Conservation (phyloP, 1,284 basidiomycete species). For the Agaricales sp. region DNA sequence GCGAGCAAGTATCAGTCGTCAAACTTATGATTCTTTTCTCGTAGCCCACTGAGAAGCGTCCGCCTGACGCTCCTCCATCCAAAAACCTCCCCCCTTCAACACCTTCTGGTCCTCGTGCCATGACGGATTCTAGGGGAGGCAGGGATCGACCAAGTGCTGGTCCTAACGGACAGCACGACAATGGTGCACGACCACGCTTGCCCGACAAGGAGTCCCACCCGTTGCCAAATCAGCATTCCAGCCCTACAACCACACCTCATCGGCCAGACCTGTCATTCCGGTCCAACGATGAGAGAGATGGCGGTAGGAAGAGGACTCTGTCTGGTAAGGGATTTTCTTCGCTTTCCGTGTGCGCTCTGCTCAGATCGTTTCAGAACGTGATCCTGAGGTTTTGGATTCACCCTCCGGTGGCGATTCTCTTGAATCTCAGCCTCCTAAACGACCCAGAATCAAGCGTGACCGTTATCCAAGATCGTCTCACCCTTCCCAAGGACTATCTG, state of each 20-base stretch:
- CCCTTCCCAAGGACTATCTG: background rate
- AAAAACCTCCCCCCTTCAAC: conserved; percentile 46
- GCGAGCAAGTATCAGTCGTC: background rate
- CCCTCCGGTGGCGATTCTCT: conserved; percentile 12
- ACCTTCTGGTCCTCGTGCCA: conserved; percentile 65
- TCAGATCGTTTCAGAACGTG: conserved; percentile 18
- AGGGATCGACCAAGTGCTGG: conserved; percentile 21
- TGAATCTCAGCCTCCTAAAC: conserved; percentile 24
- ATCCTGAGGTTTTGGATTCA: conserved; percentile 21
- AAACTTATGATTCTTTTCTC: background rate
- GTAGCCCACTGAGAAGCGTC: conserved; percentile 35
- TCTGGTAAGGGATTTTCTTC: conserved; percentile 40
- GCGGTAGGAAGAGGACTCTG: conserved; percentile 51
- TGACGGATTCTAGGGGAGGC: conserved; percentile 33
- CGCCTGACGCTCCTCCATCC: conserved; percentile 37
- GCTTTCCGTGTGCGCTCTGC: background rate
- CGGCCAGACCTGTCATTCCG: conserved; percentile 24
- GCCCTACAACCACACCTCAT: conserved; percentile 25
- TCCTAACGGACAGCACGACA: conserved; percentile 13
- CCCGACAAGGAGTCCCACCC: conserved; percentile 43
- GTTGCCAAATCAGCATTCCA: conserved; percentile 20
- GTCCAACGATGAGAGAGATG: conserved; percentile 50
- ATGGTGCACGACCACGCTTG: conserved; percentile 49
- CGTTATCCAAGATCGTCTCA: conserved; percentile 16
- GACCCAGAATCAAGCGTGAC: conserved; percentile 31